Base-by-base conservation (phyloP, 192 early-diverging fungal genomes). In the Paraglomus occultum region DNA sequence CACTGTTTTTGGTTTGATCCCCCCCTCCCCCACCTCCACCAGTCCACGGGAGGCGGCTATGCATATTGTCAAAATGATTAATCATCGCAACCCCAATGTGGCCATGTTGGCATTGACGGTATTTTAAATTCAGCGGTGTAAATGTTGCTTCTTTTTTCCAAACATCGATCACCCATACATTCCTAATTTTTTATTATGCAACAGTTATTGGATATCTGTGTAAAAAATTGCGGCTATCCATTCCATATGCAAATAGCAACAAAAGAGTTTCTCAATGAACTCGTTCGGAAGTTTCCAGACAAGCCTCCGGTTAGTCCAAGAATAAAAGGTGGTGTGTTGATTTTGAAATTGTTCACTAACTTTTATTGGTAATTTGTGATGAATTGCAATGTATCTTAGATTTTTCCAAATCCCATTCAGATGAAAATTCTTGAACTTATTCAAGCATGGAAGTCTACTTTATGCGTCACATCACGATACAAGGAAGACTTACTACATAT, bases 201-300 rank as follows among this genome's bases (percentile, higher is more conserved):
- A 11, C 73, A 85, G 89, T 84, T 99, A 6, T 83, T 99, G 22
- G 98, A 99, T 76, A 91, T 94, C 71, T 93, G 95, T 70, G 93
- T 97, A 71, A 99, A 99, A 79, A 99, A 99, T 77, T 99, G 98
- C 75, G 96, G 96, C 0, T 94, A 97, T 75, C 89, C 98, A 3
- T 97, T 99, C 69, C 96, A 99, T 72, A 80, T 95, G 66, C 94
- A 97, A 71, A 88, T 99, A 46, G 91, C 90, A 47, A 89, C 92
- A 44, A 96, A 97, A 71, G 98, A 99, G 73, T 98, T 99, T 75
- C 79, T 99, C 43, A 97, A 96, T 78, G 93, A 95, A 70, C 85
- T 99, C 11, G 95, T 98, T 17, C 84, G 91, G 46, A 82, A 89
- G 57, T 98, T 99, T 65, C 96, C 98, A 11, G 94, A 96, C 70